Evolutionary conservation across 2,329 filamentous ascomycete genomes (phyloP).

Genomic region (Pseudocercospora crystallina): DNA sequence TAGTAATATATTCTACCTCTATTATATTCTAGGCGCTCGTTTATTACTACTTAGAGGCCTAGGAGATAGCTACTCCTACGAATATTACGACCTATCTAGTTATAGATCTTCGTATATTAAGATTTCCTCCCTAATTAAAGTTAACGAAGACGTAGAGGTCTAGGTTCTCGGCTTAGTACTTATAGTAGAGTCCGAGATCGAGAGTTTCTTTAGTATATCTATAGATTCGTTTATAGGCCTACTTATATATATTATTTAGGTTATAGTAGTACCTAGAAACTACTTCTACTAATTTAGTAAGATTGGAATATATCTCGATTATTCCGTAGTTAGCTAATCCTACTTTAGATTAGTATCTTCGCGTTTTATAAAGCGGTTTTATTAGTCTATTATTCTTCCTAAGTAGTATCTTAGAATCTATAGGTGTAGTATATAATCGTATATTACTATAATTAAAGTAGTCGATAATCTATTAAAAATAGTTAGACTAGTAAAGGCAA

Average conservation of each 20-base stretch:
- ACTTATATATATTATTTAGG: not conserved
- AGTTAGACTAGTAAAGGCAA: slow-evolving; percentile 11
- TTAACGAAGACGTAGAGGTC: slow-evolving; percentile 6
- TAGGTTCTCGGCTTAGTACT: not conserved
- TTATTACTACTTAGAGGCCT: slow-evolving; percentile 7
- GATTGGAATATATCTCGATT: slow-evolving; percentile 1
- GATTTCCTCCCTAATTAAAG: slow-evolving; percentile 5
- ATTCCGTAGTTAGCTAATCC: not conserved
- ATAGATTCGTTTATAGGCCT: not conserved
- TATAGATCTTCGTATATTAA: slow-evolving; percentile 3
- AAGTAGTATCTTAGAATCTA: not conserved
- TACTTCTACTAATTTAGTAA: slow-evolving; percentile 5
- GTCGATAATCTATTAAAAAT: slow-evolving; percentile 4
- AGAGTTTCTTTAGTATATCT: slow-evolving; percentile 1
- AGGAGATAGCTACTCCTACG: slow-evolving; percentile 2
- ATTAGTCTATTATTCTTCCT: not conserved
- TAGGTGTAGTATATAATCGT: not conserved
- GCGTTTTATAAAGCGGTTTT: not conserved
- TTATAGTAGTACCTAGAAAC: slow-evolving; percentile 1
- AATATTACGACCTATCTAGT: slow-evolving; percentile 11
- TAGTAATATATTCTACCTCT: slow-evolving; percentile 12
- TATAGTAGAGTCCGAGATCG: slow-evolving; percentile 1
- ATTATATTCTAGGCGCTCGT: not conserved
- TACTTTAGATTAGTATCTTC: not conserved
- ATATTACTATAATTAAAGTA: not conserved